Evolutionary conservation across 169 alveolate genomes (phyloP).

Genomic region (Plasmodium gonderi): DNA sequence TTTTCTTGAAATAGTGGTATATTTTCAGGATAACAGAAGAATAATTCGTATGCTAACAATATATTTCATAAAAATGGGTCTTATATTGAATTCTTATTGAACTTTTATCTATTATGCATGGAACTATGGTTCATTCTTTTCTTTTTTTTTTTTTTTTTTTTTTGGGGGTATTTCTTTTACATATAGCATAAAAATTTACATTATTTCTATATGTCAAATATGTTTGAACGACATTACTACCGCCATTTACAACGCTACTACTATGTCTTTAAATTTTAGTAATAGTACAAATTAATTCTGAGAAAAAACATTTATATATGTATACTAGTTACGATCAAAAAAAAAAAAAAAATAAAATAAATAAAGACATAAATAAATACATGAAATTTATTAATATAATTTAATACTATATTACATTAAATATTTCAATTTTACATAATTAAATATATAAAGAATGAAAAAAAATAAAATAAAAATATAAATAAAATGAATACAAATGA

Average conservation of each 20-base stretch:
- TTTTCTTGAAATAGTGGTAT: background rate
- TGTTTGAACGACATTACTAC: background rate
- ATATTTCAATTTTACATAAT: background rate
- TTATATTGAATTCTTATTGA: background rate
- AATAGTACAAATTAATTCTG: background rate
- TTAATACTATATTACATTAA: background rate
- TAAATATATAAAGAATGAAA: background rate
- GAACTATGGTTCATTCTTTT: background rate
- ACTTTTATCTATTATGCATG: background rate
- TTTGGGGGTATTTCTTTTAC: background rate
- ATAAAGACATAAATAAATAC: background rate
- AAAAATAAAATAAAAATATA: background rate
- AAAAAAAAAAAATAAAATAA: too few species aligned
- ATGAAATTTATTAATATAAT: background rate
- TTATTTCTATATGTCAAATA: background rate
- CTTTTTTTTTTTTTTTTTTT: background rate
- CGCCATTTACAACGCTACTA: background rate
- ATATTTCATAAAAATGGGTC: background rate
- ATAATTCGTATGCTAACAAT: background rate
- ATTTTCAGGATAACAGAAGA: background rate
- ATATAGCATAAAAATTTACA: background rate
- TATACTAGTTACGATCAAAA: too few species aligned
- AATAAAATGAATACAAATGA: background rate
- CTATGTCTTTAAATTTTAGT: background rate
- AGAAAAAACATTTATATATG: background rate